phyloP scores from a whole-genome alignment of 495 filamentous ascomycete genomes.

The Gamarada debralockiae region DNA sequence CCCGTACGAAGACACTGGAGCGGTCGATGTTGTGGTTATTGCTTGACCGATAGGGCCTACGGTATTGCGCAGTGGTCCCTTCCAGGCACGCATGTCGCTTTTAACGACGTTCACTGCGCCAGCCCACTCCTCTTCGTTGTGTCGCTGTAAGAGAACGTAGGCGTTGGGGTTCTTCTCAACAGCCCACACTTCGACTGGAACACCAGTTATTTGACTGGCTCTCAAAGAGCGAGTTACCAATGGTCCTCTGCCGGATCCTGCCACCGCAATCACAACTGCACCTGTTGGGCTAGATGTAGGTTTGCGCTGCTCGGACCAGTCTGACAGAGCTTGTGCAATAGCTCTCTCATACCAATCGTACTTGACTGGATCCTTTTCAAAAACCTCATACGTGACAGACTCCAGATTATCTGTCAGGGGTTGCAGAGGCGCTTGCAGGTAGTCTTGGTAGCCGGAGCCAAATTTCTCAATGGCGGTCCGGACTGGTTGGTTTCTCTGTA shows the following conservation, averaged over 20 bases:
- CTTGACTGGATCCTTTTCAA: constrained; percentile 97
- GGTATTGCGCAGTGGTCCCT: constrained; percentile 53
- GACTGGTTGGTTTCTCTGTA: constrained; percentile 78
- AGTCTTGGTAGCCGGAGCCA: constrained; percentile 83
- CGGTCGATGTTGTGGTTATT: constrained; percentile 4
- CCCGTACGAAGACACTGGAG: constrained; percentile 33
- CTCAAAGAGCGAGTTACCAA: constrained; percentile 80
- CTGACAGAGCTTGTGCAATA: constrained; percentile 74
- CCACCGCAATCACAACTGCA: constrained; percentile 86
- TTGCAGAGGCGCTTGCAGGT: constrained; percentile 89
- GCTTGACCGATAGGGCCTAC: constrained; percentile 16
- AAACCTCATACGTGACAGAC: constrained; percentile 96
- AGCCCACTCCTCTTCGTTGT: constrained; percentile 76
- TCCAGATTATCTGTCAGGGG: constrained; percentile 95
- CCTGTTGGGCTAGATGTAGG: constrained; percentile 63
- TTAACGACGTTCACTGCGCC: constrained; percentile 79
- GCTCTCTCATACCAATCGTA: constrained; percentile 93
- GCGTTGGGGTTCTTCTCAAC: constrained; percentile 99
- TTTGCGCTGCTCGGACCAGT: constrained; percentile 69
- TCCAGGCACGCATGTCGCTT: constrained; percentile 97
- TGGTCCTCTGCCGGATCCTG: constrained; percentile 87
- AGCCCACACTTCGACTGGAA: constrained; percentile 80
- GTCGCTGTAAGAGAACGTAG: constrained; percentile 82
- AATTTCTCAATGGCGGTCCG: constrained; percentile 58
- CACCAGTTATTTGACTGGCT: constrained; percentile 70